Percentiles rank a stretch among this genome's conserved stretches.
Evolutionary conservation across 352 stramenopile species (phyloP).

Genomic region (Pythium guiyangense): DNA sequence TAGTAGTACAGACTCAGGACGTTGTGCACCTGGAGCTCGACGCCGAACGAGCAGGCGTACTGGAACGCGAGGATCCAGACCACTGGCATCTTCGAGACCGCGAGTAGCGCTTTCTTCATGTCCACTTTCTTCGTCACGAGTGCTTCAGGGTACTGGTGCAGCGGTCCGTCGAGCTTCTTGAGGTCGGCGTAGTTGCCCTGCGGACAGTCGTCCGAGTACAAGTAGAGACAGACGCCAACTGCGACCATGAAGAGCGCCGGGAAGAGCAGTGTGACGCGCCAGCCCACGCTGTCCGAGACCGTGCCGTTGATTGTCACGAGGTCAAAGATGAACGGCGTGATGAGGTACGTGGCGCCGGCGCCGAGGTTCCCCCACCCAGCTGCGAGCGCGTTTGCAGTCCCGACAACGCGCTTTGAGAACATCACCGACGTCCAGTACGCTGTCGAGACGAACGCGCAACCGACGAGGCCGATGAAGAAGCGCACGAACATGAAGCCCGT

Average conservation of each 20-base stretch:
- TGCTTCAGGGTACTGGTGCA: too few species aligned
- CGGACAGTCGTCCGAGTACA: slow-evolving; percentile 89
- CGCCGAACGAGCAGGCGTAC: slow-evolving; percentile 92
- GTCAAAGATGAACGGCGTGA: slow-evolving; percentile 88
- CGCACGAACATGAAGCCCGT: slow-evolving; percentile 73
- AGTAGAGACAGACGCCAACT: slow-evolving; percentile 61
- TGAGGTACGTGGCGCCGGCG: slow-evolving; percentile 82
- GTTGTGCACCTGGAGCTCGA: slow-evolving; percentile 95
- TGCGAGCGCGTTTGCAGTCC: slow-evolving; percentile 89
- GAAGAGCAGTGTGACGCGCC: slow-evolving; percentile 88
- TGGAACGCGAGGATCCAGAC: slow-evolving; percentile 88
- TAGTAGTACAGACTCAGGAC: slow-evolving; percentile 89
- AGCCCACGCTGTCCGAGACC: slow-evolving; percentile 75
- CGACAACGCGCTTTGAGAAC: slow-evolving; percentile 92
- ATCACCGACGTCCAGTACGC: slow-evolving; percentile 93
- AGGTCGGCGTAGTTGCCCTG: slow-evolving; percentile 89
- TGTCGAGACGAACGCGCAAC: slow-evolving; percentile 90
- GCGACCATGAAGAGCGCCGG: slow-evolving; percentile 83
- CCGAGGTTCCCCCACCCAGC: slow-evolving; percentile 94
- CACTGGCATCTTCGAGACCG: slow-evolving; percentile 79
- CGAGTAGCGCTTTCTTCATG: too few species aligned
- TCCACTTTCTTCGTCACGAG: too few species aligned
- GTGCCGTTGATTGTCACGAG: slow-evolving; percentile 62
- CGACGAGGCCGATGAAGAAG: slow-evolving; percentile 94
- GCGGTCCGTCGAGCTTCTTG: too few species aligned